Percentiles rank a stretch among this genome's conserved stretches.
phyloP scores from a whole-genome alignment of 176 grass and related monocot species.

The Aegilops tauschii region DNA sequence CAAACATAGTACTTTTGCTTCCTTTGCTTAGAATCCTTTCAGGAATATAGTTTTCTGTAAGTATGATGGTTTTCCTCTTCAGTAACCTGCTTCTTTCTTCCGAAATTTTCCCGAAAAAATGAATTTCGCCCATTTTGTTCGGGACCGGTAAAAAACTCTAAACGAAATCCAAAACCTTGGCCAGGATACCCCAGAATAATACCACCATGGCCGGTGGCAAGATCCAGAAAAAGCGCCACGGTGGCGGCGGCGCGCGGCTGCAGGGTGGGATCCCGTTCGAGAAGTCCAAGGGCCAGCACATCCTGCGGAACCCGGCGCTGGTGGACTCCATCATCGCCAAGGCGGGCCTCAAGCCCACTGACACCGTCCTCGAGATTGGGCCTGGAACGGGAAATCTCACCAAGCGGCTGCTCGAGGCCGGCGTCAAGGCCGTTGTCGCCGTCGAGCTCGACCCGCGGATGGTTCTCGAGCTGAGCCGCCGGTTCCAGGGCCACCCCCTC shows the following conservation, averaged over 20 bases:
- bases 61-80: too few relatives aligned
- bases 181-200: background rate
- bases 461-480: slow-evolving; percentile 84
- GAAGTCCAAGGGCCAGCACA: slow-evolving; percentile 97
- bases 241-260: slow-evolving; percentile 37
- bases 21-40: too few relatives aligned
- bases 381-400: slow-evolving; percentile 92
- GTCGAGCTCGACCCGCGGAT: slow-evolving; percentile 96
- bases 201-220: slow-evolving; percentile 71
- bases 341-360: slow-evolving; percentile 84
- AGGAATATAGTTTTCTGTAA: too few relatives aligned
- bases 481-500: slow-evolving; percentile 79
- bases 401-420: slow-evolving; percentile 79
- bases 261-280: slow-evolving; percentile 87
- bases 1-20: too few relatives aligned
- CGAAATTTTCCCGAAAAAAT: too few relatives aligned
- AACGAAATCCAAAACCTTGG: too few relatives aligned
- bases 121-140: too few relatives aligned
- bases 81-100: too few relatives aligned
- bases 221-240: slow-evolving; percentile 73
- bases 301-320: slow-evolving; percentile 75
- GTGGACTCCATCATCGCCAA: slow-evolving; percentile 88
- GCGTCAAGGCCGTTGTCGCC: slow-evolving; percentile 80
- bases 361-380: slow-evolving; percentile 91
- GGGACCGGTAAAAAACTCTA: too few relatives aligned